Percentiles rank a stretch among this genome's conserved stretches.
Evolutionary conservation across 139 green algal species (phyloP).

Genomic region (Picochlorum sp.): DNA sequence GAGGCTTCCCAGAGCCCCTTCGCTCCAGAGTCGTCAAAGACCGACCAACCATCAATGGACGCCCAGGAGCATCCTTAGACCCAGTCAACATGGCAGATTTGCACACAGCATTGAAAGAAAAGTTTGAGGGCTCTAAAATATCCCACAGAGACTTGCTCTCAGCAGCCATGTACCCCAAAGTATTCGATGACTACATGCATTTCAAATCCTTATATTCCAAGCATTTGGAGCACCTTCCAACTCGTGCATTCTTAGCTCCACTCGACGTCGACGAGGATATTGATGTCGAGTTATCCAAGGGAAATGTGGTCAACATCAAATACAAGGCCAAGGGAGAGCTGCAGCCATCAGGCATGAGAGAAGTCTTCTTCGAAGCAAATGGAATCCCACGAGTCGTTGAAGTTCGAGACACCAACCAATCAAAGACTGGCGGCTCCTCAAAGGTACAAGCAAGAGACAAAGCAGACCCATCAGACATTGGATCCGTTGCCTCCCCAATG

Average conservation of each 20-base stretch:
- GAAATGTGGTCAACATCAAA: constrained; percentile 47
- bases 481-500: constrained; percentile 81
- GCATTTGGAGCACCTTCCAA: constrained; percentile 73
- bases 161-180: constrained; percentile 80
- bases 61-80: constrained; percentile 58
- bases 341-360: constrained; percentile 46
- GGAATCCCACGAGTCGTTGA: constrained; percentile 83
- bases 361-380: constrained; percentile 85
- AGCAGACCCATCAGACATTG: constrained; percentile 36
- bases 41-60: constrained; percentile 45
- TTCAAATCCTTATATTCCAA: constrained; percentile 49
- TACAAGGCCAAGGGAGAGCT: constrained; percentile 74
- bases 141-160: constrained; percentile 66
- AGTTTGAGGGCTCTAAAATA: constrained; percentile 53
- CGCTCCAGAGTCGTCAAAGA: constrained; percentile 65
- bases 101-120: constrained; percentile 46
- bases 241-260: constrained; percentile 72
- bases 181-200: constrained; percentile 70
- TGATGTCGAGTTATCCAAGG: constrained; percentile 52
- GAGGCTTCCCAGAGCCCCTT: constrained; percentile 84
- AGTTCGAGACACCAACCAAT: constrained; percentile 38
- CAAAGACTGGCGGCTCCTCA: not conserved
- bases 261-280: constrained; percentile 85
- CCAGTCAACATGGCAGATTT: constrained; percentile 57
- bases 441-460: constrained; percentile 37